Evolutionary conservation across 2,329 filamentous ascomycete species (phyloP), one percentile per base, ranked within the genome.

Genomic region (Cladosporium sp.): DNA sequence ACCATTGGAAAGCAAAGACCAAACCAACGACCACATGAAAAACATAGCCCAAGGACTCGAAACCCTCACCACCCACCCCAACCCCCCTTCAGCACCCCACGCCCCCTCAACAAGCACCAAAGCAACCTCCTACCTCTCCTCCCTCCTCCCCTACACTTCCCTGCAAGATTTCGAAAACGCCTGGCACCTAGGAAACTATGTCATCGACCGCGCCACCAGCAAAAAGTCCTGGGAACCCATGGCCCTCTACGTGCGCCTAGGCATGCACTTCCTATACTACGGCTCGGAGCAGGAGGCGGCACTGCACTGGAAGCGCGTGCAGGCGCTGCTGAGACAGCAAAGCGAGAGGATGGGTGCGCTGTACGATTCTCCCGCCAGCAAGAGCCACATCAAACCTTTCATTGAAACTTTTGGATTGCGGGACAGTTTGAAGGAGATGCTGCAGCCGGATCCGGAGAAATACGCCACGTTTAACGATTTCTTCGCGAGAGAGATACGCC

Each of bases 181-280:
- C 11, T 70, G 63, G 57, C 69, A 72, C 48, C 53, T 71, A 55
- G 70, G 70, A 32, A 72, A 73, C 59, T 72, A 71, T 57, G 69
- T 73, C 35, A 64, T 72, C 22, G 68, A 72, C 53, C 65, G 69
- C 20, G 41, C 59, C 39, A 72, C 69, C 0, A 66, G 69, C n/a
- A 45, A 63, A 47, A 71, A 69, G 60, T 56, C 57, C 5, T 72
- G 69, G 49, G 70, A 73, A 53, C 57, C 65, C 22, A 73, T 73
- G 70, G 63, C 61, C 51, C 65, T 72, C 52, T 72, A 71, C 53
- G 69, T 72, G 33, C 63, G 69, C 16, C 30, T 71, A 5, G 70
- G 69, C 18, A 72, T 72, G 69, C 69, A 72, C 50, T 56, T 71
- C 25, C 62, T 72, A 13, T 72, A 72, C 59, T 72, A 71, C 54